Percentiles rank a stretch among this genome's conserved stretches.
These are phyloP conservation scores for Pisolithus microcarpus DNA, from an alignment of 768 basidiomycete species.

Conservation along the genomic window DNA sequence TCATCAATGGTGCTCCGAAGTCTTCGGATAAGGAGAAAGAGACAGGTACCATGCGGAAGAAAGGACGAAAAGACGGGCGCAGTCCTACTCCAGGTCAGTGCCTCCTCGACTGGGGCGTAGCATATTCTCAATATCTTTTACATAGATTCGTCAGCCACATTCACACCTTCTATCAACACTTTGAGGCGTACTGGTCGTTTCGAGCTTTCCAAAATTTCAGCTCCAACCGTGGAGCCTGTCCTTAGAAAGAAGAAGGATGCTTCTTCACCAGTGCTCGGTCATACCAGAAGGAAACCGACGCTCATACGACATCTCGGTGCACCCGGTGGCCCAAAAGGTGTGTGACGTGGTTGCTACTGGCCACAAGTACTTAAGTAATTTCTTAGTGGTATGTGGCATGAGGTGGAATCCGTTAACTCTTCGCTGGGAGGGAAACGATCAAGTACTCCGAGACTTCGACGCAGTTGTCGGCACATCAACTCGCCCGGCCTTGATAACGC, in stretches of 20 bases:
- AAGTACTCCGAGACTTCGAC: constrained; percentile 86
- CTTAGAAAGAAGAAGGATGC: constrained; percentile 51
- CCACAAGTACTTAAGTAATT: constrained; percentile 10
- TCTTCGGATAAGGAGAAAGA: constrained; percentile 37
- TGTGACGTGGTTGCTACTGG: constrained; percentile 12
- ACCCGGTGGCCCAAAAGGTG: constrained; percentile 64
- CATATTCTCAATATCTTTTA: constrained; percentile 2
- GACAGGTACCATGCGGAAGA: constrained; percentile 54
- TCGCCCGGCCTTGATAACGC: constrained; percentile 93
- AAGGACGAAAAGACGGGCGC: constrained; percentile 42
- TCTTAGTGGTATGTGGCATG: constrained; percentile 91
- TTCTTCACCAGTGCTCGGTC: constrained; percentile 37
- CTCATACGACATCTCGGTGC: constrained; percentile 81
- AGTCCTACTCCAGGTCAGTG: constrained; percentile 34
- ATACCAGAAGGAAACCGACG: constrained; percentile 70
- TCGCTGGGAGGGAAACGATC: constrained; percentile 98
- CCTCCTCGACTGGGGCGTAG: background rate
- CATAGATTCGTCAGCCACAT: constrained; percentile 21
- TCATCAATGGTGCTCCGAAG: constrained; percentile 41
- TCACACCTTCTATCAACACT: constrained; percentile 42
- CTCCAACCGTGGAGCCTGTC: constrained; percentile 26
- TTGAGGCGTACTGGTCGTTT: constrained; percentile 53
- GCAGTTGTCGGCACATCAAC: constrained; percentile 69
- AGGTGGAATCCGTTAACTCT: constrained; percentile 88
- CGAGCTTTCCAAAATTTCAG: constrained; percentile 39